A percentile compares a stretch with the other conserved stretches of the same genome.
These are phyloP conservation scores for Pecoramyces ruminantium DNA, from an alignment of 192 early-diverging fungal species.

Conservation along the genomic window DNA sequence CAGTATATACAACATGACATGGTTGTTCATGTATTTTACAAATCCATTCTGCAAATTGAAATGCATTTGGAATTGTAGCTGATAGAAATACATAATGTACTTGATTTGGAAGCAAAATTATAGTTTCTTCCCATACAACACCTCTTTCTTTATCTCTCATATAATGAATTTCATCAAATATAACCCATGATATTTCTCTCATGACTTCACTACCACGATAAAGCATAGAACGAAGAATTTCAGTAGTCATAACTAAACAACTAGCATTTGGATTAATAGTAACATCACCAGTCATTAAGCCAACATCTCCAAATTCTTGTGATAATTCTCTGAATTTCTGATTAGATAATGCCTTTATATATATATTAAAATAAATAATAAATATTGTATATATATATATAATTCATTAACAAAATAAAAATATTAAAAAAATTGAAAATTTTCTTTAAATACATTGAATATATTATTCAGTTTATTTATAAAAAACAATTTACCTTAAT, in stretches of 20 bases:
- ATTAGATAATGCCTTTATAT: slow-evolving; percentile 71
- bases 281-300: slow-evolving; percentile 96
- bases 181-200: slow-evolving; percentile 92
- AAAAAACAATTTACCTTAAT: slow-evolving; percentile 77
- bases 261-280: slow-evolving; percentile 85
- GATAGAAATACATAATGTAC: slow-evolving; percentile 90
- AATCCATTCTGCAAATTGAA: slow-evolving; percentile 99
- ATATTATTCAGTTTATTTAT: too few relatives aligned
- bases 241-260: slow-evolving; percentile 96
- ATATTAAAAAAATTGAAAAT: too few relatives aligned
- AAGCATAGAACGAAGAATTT: slow-evolving; percentile 93
- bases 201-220: slow-evolving; percentile 91
- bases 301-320: slow-evolving; percentile 93
- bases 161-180: slow-evolving; percentile 98
- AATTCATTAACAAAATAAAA: too few relatives aligned
- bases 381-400: too few relatives aligned
- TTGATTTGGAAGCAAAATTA: slow-evolving; percentile 84
- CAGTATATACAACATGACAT: slow-evolving; percentile 97
- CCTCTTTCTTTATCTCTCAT: slow-evolving; percentile 93
- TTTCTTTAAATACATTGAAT: too few relatives aligned
- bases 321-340: slow-evolving; percentile 95
- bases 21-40: slow-evolving; percentile 84
- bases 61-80: slow-evolving; percentile 95
- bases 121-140: slow-evolving; percentile 98
- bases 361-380: too few relatives aligned